Evolutionary conservation across 1,284 basidiomycete species (phyloP), one percentile per base, ranked within the genome.

Genomic region (Calocybe gambosa): DNA sequence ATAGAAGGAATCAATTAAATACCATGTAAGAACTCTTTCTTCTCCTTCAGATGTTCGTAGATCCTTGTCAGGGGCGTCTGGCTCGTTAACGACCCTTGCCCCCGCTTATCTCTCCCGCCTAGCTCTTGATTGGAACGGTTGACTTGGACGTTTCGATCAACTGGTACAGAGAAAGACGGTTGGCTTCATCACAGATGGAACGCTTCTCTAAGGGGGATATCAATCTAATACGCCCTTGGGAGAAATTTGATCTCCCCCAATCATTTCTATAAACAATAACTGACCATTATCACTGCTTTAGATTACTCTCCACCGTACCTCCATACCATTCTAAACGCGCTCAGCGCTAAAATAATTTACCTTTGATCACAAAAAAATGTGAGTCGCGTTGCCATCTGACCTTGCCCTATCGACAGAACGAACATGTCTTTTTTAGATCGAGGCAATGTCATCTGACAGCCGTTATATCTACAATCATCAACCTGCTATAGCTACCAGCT

Each of bases 381-480:
- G 13, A 31, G 29, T 31, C 13, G 29, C 29, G 12, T 8, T 10
- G 13, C 12, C 29, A 31, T 31, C 13, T 31, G 12, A 31, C 3
- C 6, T n/a, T n/a, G n/a, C n/a, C 3, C 13, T n/a, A 31, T 31
- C 29, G 13, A 31, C 13, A 31, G 29, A n/a, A n/a, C n/a, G n/a
- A n/a, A n/a, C n/a, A n/a, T n/a, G n/a, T n/a, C n/a, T n/a, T n/a
- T n/a, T 31, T 10, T n/a, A 34, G 34, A n/a, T n/a, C n/a, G 28
- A 39, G 29, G 21, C 31, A 23, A 77, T 80, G 75, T 65, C 77
- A 19, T 72, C 77, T 41, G 79, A 81, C 62, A 67, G 72, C 33
- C 68, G 78, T 51, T 79, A 79, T 57, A 67, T 79, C 60, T 82
- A 84, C 60, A 25, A 72, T 29, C 65, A 68, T 41, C 67, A 69